These are phyloP conservation scores for Rhytidiadelphus loreus DNA, from an alignment of 225 moss, liverwort and hornwort genomes.

Conservation along the genomic window DNA sequence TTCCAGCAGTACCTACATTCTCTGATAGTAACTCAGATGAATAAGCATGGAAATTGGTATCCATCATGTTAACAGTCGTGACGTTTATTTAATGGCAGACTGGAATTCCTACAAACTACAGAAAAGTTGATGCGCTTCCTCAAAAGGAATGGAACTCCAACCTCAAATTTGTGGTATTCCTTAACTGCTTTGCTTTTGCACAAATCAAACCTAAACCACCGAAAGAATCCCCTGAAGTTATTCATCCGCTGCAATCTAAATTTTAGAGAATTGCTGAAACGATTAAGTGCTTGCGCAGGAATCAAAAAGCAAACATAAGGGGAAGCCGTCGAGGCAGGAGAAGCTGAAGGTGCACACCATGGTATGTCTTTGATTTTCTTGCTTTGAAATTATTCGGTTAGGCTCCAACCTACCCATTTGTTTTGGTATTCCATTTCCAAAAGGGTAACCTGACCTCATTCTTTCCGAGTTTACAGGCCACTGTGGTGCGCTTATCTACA, in stretches of 20 bases:
- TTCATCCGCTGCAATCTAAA: neutral
- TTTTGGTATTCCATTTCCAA: neutral
- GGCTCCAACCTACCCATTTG: neutral
- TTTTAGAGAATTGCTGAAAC: neutral
- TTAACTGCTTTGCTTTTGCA: neutral
- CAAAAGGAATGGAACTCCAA: neutral
- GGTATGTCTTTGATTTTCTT: neutral
- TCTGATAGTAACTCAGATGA: neutral
- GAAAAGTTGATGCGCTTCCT: conserved; percentile 1
- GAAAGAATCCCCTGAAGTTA: neutral
- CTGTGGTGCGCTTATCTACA: conserved; percentile 11
- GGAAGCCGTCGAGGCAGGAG: conserved; percentile 4
- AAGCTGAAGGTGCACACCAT: conserved; percentile 14
- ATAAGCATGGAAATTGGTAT: neutral
- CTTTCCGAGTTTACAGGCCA: conserved; percentile 3
- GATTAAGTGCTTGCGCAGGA: neutral
- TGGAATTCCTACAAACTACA: conserved; percentile 34
- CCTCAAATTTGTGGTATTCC: conserved; percentile 1
- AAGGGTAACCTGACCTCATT: neutral
- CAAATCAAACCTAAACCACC: neutral
- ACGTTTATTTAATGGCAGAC: conserved; percentile 6
- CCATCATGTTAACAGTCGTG: neutral
- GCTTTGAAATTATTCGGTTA: neutral
- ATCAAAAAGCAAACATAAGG: neutral
- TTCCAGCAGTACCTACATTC: neutral